Percentiles rank a stretch among this genome's conserved stretches.
Evolutionary conservation across 352 stramenopile species (phyloP).

Genomic region (Peronosclerospora sorghi): DNA sequence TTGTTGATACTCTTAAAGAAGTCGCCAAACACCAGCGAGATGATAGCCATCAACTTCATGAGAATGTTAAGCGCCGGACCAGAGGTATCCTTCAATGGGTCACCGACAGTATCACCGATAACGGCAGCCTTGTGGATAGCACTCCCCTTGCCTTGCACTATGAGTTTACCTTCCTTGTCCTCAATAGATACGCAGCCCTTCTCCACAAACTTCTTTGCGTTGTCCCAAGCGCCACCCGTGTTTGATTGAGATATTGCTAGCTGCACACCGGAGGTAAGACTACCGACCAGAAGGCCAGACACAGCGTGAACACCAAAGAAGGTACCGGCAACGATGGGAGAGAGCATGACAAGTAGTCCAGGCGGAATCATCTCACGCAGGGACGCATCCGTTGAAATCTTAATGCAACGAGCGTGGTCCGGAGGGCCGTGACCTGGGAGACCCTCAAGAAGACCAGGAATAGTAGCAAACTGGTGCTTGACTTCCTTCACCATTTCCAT

Average conservation of each 20-base stretch:
- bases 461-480: slow-evolving; percentile 97
- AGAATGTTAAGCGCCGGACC: slow-evolving; percentile 98
- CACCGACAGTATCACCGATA: slow-evolving; percentile 97
- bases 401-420: slow-evolving; percentile 92
- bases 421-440: slow-evolving; percentile 75
- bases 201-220: slow-evolving; percentile 99
- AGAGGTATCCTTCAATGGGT: slow-evolving; percentile 99
- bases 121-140: slow-evolving; percentile 97
- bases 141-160: slow-evolving; percentile 90
- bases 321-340: slow-evolving; percentile 94
- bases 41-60: slow-evolving; percentile 99
- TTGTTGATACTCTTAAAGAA: slow-evolving; percentile 98
- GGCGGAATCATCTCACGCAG: slow-evolving; percentile 98
- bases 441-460: slow-evolving; percentile 95
- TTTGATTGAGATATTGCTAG: slow-evolving; percentile 99
- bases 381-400: slow-evolving; percentile 98
- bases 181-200: slow-evolving; percentile 88
- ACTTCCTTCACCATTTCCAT: slow-evolving; percentile 99
- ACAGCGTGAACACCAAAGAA: slow-evolving; percentile 98
- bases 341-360: slow-evolving; percentile 96
- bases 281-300: slow-evolving; percentile 94
- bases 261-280: slow-evolving; percentile 94
- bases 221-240: slow-evolving; percentile 99
- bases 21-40: slow-evolving; percentile 98
- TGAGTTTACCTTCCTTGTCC: slow-evolving; percentile 87